Conservation (phyloP, 2,329 filamentous ascomycete species). For the Sporothrix brasiliensis region DNA sequence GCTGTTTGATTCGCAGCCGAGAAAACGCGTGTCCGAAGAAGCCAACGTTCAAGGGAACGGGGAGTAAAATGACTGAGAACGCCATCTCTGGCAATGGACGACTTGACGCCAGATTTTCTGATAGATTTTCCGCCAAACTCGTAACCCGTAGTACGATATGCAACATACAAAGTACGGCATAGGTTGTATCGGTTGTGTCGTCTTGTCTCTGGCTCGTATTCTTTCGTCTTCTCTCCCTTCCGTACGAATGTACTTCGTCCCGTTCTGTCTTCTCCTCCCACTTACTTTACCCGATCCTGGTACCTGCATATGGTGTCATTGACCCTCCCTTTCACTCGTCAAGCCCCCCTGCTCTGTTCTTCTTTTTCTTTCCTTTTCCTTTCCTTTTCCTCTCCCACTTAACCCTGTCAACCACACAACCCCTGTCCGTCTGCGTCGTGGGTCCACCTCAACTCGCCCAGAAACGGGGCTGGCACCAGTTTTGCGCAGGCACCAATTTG, state of each 20-base stretch:
- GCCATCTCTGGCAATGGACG: too few relatives aligned
- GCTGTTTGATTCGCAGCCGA: too few relatives aligned
- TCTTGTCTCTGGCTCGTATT: too few relatives aligned
- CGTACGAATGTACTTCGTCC: too few relatives aligned
- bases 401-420: background rate
- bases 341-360: background rate
- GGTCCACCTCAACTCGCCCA: slow-evolving; percentile 17
- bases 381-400: background rate
- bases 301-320: slow-evolving; percentile 30
- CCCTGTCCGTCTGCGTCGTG: background rate
- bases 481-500: slow-evolving; percentile 13
- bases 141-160: too few relatives aligned
- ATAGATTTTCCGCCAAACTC: too few relatives aligned
- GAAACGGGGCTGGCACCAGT: slow-evolving; percentile 13
- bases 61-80: too few relatives aligned
- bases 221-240: background rate
- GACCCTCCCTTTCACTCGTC: background rate
- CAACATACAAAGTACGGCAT: too few relatives aligned
- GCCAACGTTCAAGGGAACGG: too few relatives aligned
- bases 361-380: background rate
- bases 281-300: slow-evolving; percentile 6
- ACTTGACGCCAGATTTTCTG: background rate
- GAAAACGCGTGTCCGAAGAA: too few relatives aligned
- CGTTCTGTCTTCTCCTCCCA: background rate
- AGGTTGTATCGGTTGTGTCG: background rate